Evolutionary conservation across 177 flowering plant genomes (phyloP).

Genomic region (Tripterygium wilfordii): DNA sequence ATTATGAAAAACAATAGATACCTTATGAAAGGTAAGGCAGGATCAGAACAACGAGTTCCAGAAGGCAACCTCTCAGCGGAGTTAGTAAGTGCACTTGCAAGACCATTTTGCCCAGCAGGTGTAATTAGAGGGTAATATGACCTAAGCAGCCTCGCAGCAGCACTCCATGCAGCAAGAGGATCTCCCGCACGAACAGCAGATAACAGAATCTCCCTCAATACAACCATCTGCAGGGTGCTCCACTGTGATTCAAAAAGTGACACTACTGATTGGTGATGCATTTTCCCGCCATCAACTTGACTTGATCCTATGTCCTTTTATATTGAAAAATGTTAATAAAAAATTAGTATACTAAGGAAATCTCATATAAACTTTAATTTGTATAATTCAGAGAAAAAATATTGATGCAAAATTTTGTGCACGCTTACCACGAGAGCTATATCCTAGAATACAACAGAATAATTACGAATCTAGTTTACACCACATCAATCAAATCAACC

Average conservation of each 20-base stretch:
- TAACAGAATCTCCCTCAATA: constrained; percentile 86
- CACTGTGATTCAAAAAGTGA: constrained; percentile 93
- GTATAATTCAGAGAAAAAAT: no score
- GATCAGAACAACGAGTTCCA: constrained; percentile 94
- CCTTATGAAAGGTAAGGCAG: constrained; percentile 96
- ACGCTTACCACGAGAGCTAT: no score
- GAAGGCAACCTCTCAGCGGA: constrained; percentile 88
- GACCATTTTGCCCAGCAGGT: constrained; percentile 97
- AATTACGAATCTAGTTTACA: no score
- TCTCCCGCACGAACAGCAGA: constrained; percentile 99
- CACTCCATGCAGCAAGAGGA: constrained; percentile 99
- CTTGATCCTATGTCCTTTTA: constrained; percentile 42
- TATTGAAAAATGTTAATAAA: constrained; percentile 4
- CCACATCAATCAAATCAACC: no score
- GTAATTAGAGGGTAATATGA: constrained; percentile 95
- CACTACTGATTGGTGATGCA: constrained; percentile 70
- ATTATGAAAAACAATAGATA: constrained; percentile 14
- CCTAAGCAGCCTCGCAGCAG: constrained; percentile 92
- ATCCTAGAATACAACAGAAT: no score
- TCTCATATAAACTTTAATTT: no score
- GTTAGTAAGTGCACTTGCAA: constrained; percentile 82
- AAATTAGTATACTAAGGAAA: no score
- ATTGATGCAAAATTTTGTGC: no score
- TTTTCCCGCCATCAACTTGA: constrained; percentile 59
- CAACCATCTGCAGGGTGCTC: constrained; percentile 99